Evolutionary conservation across 495 filamentous ascomycete genomes (phyloP).

Genomic region (Xylaria longipes): DNA sequence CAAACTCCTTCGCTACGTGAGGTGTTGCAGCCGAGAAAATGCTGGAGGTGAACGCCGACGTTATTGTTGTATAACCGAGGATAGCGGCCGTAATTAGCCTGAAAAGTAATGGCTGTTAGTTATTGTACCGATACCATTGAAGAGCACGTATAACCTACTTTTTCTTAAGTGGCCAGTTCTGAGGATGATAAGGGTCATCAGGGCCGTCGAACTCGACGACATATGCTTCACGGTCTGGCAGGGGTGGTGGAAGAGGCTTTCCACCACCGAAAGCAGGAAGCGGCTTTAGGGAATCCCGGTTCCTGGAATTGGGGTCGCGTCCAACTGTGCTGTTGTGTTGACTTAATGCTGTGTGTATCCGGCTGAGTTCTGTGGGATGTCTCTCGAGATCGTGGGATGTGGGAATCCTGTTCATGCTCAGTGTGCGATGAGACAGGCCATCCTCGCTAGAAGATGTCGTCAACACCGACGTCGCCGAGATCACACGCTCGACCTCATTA

Average conservation of each 20-base stretch:
- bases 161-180: slow-evolving; percentile 80
- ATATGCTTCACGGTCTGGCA: slow-evolving; percentile 80
- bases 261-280: slow-evolving; percentile 70
- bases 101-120: neutral
- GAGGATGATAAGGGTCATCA: slow-evolving; percentile 79
- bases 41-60: slow-evolving; percentile 72
- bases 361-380: slow-evolving; percentile 74
- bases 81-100: slow-evolving; percentile 72
- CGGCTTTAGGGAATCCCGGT: slow-evolving; percentile 60
- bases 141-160: slow-evolving; percentile 60
- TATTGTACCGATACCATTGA: neutral
- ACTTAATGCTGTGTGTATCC: slow-evolving; percentile 75
- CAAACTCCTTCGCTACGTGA: slow-evolving; percentile 57
- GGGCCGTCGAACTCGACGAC: slow-evolving; percentile 86
- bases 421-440: slow-evolving; percentile 8
- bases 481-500: slow-evolving; percentile 57
- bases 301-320: slow-evolving; percentile 52
- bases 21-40: slow-evolving; percentile 71
- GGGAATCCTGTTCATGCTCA: slow-evolving; percentile 62
- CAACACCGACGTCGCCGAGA: slow-evolving; percentile 52
- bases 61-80: slow-evolving; percentile 79
- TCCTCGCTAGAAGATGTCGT: slow-evolving; percentile 51
- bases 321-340: slow-evolving; percentile 83
- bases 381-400: slow-evolving; percentile 73
- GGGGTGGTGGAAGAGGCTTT: slow-evolving; percentile 75